These are phyloP conservation scores for Podaxis sp. DNA, from an alignment of 768 basidiomycete species.

Conservation along the genomic window DNA sequence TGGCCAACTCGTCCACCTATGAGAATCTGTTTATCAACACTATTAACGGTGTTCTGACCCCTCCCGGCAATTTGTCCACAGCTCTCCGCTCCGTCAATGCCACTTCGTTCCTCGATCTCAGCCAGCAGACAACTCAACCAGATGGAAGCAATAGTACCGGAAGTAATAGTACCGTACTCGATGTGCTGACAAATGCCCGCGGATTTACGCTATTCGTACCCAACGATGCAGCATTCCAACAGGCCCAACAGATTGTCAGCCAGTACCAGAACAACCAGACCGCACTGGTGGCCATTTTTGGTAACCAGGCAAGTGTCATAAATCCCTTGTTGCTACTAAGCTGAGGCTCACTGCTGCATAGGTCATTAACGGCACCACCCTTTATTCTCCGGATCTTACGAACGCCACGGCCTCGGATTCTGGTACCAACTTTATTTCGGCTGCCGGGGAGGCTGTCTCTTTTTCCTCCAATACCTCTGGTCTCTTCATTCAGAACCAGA, in stretches of 20 bases:
- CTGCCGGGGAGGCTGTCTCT: slow-evolving; percentile 53
- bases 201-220: slow-evolving; percentile 76
- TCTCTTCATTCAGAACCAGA: slow-evolving; percentile 46
- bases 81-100: slow-evolving; percentile 45
- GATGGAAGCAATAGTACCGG: slow-evolving; percentile 25
- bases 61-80: slow-evolving; percentile 48
- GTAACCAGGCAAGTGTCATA: slow-evolving; percentile 55
- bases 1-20: slow-evolving; percentile 40
- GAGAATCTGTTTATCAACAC: slow-evolving; percentile 43
- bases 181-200: slow-evolving; percentile 34
- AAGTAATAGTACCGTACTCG: slow-evolving; percentile 33
- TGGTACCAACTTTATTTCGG: slow-evolving; percentile 43
- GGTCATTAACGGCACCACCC: slow-evolving; percentile 67
- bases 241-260: slow-evolving; percentile 29
- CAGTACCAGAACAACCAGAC: slow-evolving; percentile 44
- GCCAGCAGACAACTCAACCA: slow-evolving; percentile 24
- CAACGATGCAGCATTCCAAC: slow-evolving; percentile 46
- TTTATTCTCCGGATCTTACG: slow-evolving; percentile 56
- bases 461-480: slow-evolving; percentile 59
- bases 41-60: slow-evolving; percentile 49
- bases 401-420: slow-evolving; percentile 16
- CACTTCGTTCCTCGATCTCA: slow-evolving; percentile 35
- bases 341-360: slow-evolving; percentile 20
- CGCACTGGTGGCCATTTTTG: slow-evolving; percentile 42
- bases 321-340: background rate